Evolutionary conservation across 768 basidiomycete species (phyloP).

Genomic region (Boletus tylopilopsis): DNA sequence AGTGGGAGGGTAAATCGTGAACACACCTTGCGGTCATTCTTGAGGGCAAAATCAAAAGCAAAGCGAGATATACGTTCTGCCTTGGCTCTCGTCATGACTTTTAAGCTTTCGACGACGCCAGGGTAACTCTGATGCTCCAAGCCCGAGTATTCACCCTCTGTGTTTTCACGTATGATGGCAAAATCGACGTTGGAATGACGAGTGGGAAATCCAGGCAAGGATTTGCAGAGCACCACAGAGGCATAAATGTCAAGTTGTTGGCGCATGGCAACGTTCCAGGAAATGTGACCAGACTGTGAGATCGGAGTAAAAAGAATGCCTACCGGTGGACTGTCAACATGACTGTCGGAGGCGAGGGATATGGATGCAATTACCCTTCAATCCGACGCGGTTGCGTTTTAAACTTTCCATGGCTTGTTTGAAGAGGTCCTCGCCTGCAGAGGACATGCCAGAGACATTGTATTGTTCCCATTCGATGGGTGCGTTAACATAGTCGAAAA

Average conservation of each 20-base stretch:
- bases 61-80: conserved; percentile 96
- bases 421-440: conserved; percentile 91
- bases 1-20: background rate
- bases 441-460: conserved; percentile 94
- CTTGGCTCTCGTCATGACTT: conserved; percentile 93
- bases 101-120: conserved; percentile 96
- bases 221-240: conserved; percentile 97
- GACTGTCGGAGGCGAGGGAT: background rate
- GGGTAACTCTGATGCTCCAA: conserved; percentile 97
- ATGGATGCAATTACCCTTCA: conserved; percentile 69
- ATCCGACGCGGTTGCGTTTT: conserved; percentile 94
- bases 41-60: conserved; percentile 97
- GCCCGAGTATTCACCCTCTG: conserved; percentile 99
- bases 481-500: conserved; percentile 95
- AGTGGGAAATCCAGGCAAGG: conserved; percentile 92
- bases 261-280: conserved; percentile 99
- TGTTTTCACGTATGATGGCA: conserved; percentile 99
- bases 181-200: conserved; percentile 97
- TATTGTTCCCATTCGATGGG: conserved; percentile 99
- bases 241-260: conserved; percentile 99
- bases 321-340: conserved; percentile 3
- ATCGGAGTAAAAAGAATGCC: conserved; percentile 99
- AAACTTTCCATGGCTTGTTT: conserved; percentile 97
- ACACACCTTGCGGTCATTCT: conserved; percentile 92
- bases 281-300: conserved; percentile 93